These are phyloP conservation scores for Asterionellopsis glacialis DNA, from an alignment of 108 stramenopile genomes.

Conservation along the genomic window DNA sequence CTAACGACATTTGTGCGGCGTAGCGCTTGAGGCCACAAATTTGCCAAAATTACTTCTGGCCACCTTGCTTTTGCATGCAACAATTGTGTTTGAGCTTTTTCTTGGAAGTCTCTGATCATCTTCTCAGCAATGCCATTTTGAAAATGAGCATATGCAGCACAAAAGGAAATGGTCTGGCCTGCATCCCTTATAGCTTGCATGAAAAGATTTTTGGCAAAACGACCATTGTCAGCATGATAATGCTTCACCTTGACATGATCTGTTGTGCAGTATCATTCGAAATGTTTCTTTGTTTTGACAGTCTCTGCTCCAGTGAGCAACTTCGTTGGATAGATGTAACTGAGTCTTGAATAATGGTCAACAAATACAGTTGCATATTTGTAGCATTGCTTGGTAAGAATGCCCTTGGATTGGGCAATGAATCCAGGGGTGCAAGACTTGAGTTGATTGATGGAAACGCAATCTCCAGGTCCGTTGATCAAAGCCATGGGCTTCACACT, in stretches of 20 bases:
- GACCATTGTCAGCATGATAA: constrained; percentile 43
- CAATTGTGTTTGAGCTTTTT: constrained; percentile 18
- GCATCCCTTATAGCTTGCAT: background rate
- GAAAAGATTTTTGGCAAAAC: constrained; percentile 23
- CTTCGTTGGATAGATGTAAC: constrained; percentile 39
- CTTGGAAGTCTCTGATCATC: constrained; percentile 19
- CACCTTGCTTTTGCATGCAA: constrained; percentile 24
- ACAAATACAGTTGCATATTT: constrained; percentile 39
- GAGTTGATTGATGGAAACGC: constrained; percentile 42
- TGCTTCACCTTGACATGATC: constrained; percentile 20
- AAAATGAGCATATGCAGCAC: constrained; percentile 28
- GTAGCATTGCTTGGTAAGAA: constrained; percentile 29
- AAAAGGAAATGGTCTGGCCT: constrained; percentile 20
- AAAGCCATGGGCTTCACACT: background rate
- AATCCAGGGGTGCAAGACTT: too few species aligned
- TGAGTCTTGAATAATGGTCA: constrained; percentile 26
- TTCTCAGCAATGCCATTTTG: constrained; percentile 32
- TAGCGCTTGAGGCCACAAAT: constrained; percentile 37
- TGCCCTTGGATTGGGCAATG: constrained; percentile 42
- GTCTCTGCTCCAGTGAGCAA: too few species aligned
- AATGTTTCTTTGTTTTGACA: too few species aligned
- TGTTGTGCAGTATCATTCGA: too few species aligned
- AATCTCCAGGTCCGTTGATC: constrained; percentile 25
- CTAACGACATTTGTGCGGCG: constrained; percentile 13
- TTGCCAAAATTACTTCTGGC: constrained; percentile 15